Evolutionary conservation across 2,329 filamentous ascomycete genomes (phyloP).

Genomic region (Diaporthe amygdali): DNA sequence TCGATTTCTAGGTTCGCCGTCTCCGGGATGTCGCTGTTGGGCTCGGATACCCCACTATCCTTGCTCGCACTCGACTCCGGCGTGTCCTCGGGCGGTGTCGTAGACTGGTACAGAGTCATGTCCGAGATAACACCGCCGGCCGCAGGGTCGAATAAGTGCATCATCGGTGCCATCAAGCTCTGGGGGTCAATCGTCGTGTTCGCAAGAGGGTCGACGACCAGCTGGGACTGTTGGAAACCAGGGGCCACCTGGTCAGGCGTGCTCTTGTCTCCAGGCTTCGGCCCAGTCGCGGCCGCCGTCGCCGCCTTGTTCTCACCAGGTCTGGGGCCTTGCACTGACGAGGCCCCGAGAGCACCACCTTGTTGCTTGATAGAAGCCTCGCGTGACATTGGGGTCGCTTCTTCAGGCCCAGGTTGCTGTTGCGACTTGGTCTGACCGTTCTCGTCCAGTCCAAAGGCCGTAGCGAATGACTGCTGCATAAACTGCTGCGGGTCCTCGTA

Average conservation of each 20-base stretch:
- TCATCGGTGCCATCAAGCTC: slow-evolving; percentile 46
- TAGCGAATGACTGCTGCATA: slow-evolving; percentile 53
- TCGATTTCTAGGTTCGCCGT: slow-evolving; percentile 58
- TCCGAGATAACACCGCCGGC: slow-evolving; percentile 57
- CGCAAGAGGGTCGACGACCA: slow-evolving; percentile 39
- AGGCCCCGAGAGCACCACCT: slow-evolving; percentile 49
- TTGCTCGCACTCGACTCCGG: slow-evolving; percentile 68
- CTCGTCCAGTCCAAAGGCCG: slow-evolving; percentile 55
- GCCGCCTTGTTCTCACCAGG: slow-evolving; percentile 34
- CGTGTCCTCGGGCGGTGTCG: slow-evolving; percentile 64
- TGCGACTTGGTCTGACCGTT: slow-evolving; percentile 50
- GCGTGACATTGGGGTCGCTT: slow-evolving; percentile 56
- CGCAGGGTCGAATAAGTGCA: slow-evolving; percentile 46
- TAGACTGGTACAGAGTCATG: slow-evolving; percentile 56
- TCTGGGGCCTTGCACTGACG: slow-evolving; percentile 38
- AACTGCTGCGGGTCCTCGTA: slow-evolving; percentile 60
- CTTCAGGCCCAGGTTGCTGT: slow-evolving; percentile 38
- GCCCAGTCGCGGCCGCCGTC: slow-evolving; percentile 23
- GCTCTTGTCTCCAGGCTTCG: slow-evolving; percentile 32
- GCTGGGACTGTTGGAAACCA: slow-evolving; percentile 10
- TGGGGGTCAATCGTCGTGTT: slow-evolving; percentile 59
- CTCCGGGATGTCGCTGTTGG: slow-evolving; percentile 67
- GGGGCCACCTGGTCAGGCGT: slow-evolving; percentile 34
- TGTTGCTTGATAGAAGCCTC: slow-evolving; percentile 57
- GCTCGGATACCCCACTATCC: slow-evolving; percentile 63